Evolutionary conservation across 2,329 filamentous ascomycete species (phyloP), one percentile per base, ranked within the genome.

Genomic region (Sclerotinia sclerotiorum): DNA sequence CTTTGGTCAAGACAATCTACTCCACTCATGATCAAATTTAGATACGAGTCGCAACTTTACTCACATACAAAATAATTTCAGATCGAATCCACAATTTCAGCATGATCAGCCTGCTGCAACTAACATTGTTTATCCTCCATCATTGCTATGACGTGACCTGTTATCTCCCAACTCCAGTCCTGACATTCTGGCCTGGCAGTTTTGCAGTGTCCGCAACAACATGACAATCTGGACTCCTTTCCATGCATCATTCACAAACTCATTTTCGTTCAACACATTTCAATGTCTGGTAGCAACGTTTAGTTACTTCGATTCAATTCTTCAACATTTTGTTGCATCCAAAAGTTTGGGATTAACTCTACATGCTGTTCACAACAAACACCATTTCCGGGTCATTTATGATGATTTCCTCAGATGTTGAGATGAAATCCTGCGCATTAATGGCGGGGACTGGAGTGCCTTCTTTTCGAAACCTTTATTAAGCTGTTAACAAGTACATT

Each of bases 1-100:
- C 74, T 73, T 35, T 24, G 19, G 39, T 29, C 32, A 19, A 24
- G 24, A 35, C 4, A 57, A 5, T 5, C 15, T n/a, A 5, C 5
- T 27, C 24, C 13, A n/a, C 29, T 19, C 39, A 48, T 27, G 39
- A 35, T 17, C 15, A 13, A 32, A 27, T 21, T 17, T 10, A 21
- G 5, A 24, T 51, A 13, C 46, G 29, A 24, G 44, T 19, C 8
- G n/a, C 19, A 58, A 48, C 8, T 13, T 21, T 13, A 44, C 19
- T 46, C 5, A 21, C 2, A 39, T 46, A n/a, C n/a, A 24, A 46
- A 10, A 8, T 15, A 49, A n/a, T 5, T n/a, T 49, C 44, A 15
- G 8, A 48, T 35, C 15, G 5, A 13, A 19, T n/a, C 27, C 29
- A 17, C 1, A 49, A 62, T 39, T n/a, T 35, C 21, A 39, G 3